A percentile compares a stretch with the other conserved stretches of the same genome.
Conservation (phyloP, 2,329 filamentous ascomycete genomes). For the Alternaria incomplexa region DNA sequence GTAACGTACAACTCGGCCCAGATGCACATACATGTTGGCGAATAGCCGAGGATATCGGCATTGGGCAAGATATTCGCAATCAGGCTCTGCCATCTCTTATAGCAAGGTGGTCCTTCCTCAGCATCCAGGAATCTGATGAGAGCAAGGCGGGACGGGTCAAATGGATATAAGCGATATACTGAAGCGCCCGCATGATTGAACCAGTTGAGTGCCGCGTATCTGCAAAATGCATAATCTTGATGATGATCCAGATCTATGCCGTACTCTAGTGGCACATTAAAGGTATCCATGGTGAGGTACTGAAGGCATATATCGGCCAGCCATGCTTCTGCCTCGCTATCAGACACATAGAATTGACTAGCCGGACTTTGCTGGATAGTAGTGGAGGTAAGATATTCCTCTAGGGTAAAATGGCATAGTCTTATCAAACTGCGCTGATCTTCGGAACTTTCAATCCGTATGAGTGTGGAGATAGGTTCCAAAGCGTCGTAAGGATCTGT, state of each 20-base stretch:
- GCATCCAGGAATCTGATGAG: not conserved
- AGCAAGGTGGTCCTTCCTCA: not conserved
- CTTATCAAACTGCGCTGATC: not conserved
- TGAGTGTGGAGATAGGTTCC: not conserved
- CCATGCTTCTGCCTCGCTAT: not conserved
- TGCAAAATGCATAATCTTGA: not conserved
- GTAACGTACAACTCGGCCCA: not conserved
- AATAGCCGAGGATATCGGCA: not conserved
- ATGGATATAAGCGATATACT: not conserved
- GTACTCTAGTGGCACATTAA: not conserved
- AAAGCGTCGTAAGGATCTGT: not conserved
- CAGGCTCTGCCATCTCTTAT: not conserved
- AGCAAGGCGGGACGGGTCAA: not conserved
- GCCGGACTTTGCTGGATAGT: not conserved
- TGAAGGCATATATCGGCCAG: not conserved
- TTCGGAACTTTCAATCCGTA: not conserved
- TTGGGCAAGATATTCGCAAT: not conserved
- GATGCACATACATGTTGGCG: not conserved
- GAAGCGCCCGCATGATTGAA: not conserved
- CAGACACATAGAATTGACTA: not conserved
- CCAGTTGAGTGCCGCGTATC: not conserved
- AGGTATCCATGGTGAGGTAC: not conserved
- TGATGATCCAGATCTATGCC: not conserved
- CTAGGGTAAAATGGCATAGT: not conserved
- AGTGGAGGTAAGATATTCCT: not conserved